phyloP scores from a whole-genome alignment of 176 grass and related monocot genomes.

The Otatea glauca region DNA sequence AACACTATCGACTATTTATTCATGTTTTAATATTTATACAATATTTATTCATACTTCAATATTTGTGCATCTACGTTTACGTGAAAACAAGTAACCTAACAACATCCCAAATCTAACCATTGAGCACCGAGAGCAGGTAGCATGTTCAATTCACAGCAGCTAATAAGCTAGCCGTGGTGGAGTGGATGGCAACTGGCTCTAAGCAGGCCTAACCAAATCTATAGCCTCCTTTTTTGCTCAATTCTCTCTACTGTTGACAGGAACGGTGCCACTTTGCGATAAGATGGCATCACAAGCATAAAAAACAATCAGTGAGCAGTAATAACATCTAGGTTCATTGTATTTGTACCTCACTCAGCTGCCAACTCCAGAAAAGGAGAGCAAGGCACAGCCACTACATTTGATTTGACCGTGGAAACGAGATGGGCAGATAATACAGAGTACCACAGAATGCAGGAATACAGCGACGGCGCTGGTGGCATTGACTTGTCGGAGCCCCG shows the following conservation, averaged over 20 bases:
- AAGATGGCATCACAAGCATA: neutral
- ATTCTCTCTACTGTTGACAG: neutral
- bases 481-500: neutral
- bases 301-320: neutral
- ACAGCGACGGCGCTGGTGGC: slow-evolving; percentile 3
- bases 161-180: neutral
- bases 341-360: neutral
- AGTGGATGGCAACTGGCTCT: neutral
- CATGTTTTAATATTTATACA: too few species aligned
- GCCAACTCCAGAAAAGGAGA: slow-evolving; percentile 21
- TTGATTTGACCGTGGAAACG: slow-evolving; percentile 42
- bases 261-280: neutral
- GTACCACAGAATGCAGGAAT: neutral
- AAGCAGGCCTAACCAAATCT: neutral
- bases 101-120: neutral
- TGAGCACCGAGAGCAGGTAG: neutral
- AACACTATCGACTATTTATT: too few species aligned
- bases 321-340: neutral
- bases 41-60: too few species aligned
- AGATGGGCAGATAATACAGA: neutral
- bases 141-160: neutral
- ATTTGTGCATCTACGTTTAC: too few species aligned
- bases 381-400: slow-evolving; percentile 3
- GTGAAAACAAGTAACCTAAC: neutral
- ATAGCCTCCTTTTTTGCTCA: neutral